Evolutionary conservation across 164 flowering plant species (phyloP).

Genomic region (Aristolochia fimbriata): DNA sequence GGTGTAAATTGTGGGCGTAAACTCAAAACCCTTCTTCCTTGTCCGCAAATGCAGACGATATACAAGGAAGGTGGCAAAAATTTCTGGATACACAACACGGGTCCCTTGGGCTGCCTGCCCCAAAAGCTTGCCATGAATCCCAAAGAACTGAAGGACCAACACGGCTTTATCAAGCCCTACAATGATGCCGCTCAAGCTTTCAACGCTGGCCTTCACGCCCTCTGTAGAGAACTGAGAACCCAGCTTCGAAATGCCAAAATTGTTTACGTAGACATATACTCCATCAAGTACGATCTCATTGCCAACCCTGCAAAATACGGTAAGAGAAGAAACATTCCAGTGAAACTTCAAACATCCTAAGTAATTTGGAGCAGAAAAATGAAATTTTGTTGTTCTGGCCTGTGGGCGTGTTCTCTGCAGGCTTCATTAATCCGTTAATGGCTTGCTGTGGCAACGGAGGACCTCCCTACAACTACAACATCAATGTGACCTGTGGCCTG

Average conservation of each 20-base stretch:
- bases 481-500: conserved; percentile 28
- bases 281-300: conserved; percentile 44
- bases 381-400: too few species aligned
- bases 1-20: too few species aligned
- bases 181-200: conserved; percentile 40
- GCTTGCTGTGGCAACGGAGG: conserved; percentile 62
- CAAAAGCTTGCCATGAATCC: conserved; percentile 30
- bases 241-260: conserved; percentile 26
- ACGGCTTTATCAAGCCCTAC: conserved; percentile 34
- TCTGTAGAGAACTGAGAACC: conserved; percentile 25
- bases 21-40: too few species aligned
- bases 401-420: conserved; percentile 20
- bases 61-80: conserved; percentile 44
- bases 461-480: conserved; percentile 46
- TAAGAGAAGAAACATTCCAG: conserved; percentile 7
- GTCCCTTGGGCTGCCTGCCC: conserved; percentile 54
- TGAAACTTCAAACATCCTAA: too few species aligned
- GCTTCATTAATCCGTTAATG: conserved; percentile 42
- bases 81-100: conserved; percentile 57
- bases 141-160: conserved; percentile 18
- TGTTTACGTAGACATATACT: conserved; percentile 39
- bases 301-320: conserved; percentile 32
- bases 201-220: conserved; percentile 19
- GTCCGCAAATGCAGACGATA: conserved; percentile 21
- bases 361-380: too few species aligned